Conservation (phyloP, 1,284 basidiomycete genomes). For the Trametes pubescens region DNA sequence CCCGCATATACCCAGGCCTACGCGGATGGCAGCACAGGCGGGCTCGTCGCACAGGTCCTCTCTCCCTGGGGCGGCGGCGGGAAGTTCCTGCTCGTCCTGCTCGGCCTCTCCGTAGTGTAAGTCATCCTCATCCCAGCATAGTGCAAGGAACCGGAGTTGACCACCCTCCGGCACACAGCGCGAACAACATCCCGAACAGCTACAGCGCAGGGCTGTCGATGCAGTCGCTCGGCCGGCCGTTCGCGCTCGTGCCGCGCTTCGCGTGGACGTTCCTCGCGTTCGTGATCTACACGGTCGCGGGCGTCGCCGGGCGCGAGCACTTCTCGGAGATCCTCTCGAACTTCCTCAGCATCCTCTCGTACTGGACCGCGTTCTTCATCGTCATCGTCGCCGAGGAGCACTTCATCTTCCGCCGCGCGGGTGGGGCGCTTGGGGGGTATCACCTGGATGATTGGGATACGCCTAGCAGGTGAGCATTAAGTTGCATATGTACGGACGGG, state of each 20-base stretch:
- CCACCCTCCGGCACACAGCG: constrained; percentile 41
- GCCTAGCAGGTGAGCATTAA: constrained; percentile 47
- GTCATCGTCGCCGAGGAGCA: constrained; percentile 67
- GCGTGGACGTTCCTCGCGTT: constrained; percentile 65
- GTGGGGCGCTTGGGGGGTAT: constrained; percentile 57
- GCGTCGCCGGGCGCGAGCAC: constrained; percentile 67
- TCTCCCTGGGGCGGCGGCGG: constrained; percentile 60
- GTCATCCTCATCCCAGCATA: not conserved
- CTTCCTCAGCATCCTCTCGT: constrained; percentile 64
- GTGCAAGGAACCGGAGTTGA: not conserved
- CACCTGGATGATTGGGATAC: constrained; percentile 64
- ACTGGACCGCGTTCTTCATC: constrained; percentile 71
- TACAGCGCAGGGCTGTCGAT: constrained; percentile 65
- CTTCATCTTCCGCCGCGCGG: constrained; percentile 58
- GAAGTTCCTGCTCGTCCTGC: constrained; percentile 65
- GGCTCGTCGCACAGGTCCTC: constrained; percentile 52
- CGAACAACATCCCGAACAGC: constrained; percentile 68
- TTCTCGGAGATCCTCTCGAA: constrained; percentile 66
- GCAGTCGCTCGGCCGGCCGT: constrained; percentile 61
- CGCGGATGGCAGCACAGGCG: constrained; percentile 57
- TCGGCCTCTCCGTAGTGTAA: constrained; percentile 63
- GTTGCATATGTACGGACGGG: not conserved
- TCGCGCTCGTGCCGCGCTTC: constrained; percentile 65
- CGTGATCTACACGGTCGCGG: constrained; percentile 63
- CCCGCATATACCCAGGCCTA: constrained; percentile 59